Conservation (phyloP, 495 filamentous ascomycete species). For the Xylaria bambusicola region DNA sequence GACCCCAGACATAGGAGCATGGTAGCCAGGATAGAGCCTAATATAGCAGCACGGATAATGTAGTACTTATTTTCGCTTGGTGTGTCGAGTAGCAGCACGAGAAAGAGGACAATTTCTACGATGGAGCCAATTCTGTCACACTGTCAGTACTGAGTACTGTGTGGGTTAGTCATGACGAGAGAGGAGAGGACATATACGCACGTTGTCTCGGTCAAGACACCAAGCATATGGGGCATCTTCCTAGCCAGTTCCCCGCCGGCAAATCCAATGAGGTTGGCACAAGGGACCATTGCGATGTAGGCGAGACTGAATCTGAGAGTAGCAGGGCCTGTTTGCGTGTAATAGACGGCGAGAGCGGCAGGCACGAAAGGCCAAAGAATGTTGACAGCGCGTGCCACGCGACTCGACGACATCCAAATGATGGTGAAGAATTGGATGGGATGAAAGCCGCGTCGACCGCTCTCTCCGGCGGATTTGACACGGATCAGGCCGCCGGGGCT, state of each 20-base stretch:
- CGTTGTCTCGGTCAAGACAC: slow-evolving; percentile 75
- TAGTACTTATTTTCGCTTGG: slow-evolving; percentile 50
- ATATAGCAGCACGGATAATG: slow-evolving; percentile 81
- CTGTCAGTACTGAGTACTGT: neutral
- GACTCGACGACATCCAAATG: slow-evolving; percentile 43
- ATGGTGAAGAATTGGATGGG: slow-evolving; percentile 44
- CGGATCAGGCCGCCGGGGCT: slow-evolving; percentile 18
- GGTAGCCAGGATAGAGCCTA: slow-evolving; percentile 80
- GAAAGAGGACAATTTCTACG: slow-evolving; percentile 83
- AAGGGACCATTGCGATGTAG: slow-evolving; percentile 74
- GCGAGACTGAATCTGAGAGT: slow-evolving; percentile 44
- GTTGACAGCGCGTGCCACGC: slow-evolving; percentile 45
- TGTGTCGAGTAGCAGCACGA: slow-evolving; percentile 58
- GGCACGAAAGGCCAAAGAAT: slow-evolving; percentile 59
- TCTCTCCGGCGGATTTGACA: slow-evolving; percentile 42
- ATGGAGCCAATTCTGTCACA: slow-evolving; percentile 59
- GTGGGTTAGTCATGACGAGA: neutral
- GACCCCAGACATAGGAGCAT: slow-evolving; percentile 72
- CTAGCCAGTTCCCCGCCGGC: slow-evolving; percentile 77
- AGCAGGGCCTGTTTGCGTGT: slow-evolving; percentile 55
- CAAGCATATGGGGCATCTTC: slow-evolving; percentile 76
- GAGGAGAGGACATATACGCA: slow-evolving; percentile 21
- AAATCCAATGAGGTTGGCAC: slow-evolving; percentile 85
- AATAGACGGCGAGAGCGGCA: slow-evolving; percentile 51
- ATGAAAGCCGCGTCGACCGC: slow-evolving; percentile 47